Percentiles rank a stretch among this genome's conserved stretches.
Conservation (phyloP, 1,139 yeast genomes). For the Suhomyces choctaworum region DNA sequence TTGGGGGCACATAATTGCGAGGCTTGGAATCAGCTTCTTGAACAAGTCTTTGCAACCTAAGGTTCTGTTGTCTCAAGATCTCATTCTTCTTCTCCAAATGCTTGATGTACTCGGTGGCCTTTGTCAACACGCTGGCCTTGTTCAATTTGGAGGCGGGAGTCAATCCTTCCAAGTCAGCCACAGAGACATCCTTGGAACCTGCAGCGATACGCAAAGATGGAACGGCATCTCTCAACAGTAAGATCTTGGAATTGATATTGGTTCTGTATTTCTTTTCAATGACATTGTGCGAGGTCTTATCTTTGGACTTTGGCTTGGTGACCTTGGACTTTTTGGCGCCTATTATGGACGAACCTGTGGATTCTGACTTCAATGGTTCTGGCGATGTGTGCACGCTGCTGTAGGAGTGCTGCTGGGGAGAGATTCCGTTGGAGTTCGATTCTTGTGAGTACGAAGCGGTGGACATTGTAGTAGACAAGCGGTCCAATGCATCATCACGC, state of each 20-base stretch:
- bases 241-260: slow-evolving; percentile 70
- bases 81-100: slow-evolving; percentile 76
- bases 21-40: slow-evolving; percentile 18
- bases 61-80: slow-evolving; percentile 54
- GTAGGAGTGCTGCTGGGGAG: slow-evolving; percentile 32
- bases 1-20: slow-evolving; percentile 7
- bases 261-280: slow-evolving; percentile 79
- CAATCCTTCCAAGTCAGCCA: slow-evolving; percentile 73
- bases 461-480: slow-evolving; percentile 16
- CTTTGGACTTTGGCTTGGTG: slow-evolving; percentile 45
- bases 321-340: slow-evolving; percentile 19
- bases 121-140: slow-evolving; percentile 83
- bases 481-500: neutral
- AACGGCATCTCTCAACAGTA: slow-evolving; percentile 72
- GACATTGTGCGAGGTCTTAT: slow-evolving; percentile 74
- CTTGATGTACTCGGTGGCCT: slow-evolving; percentile 87
- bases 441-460: slow-evolving; percentile 21
- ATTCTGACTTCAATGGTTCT: slow-evolving; percentile 20
- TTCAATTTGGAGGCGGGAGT: slow-evolving; percentile 85
- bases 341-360: slow-evolving; percentile 4
- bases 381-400: slow-evolving; percentile 39
- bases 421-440: slow-evolving; percentile 22
- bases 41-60: slow-evolving; percentile 44
- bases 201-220: slow-evolving; percentile 58
- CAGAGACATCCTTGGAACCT: slow-evolving; percentile 39